phyloP scores from a whole-genome alignment of 305 asterid genomes.

The Fraxinus sp. region DNA sequence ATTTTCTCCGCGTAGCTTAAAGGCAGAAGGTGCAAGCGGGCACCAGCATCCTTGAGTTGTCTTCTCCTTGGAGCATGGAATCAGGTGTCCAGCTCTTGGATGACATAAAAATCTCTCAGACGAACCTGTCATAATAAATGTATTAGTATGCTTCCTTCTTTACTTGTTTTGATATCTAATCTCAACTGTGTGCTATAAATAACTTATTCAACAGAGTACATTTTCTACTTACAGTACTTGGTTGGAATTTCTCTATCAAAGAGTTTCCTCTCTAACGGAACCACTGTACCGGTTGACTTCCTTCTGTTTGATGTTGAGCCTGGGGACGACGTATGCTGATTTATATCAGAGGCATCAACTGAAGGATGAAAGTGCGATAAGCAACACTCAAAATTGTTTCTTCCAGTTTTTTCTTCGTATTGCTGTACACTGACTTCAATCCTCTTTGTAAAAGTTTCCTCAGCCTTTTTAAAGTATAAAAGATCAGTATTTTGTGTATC shows the following conservation, averaged over 20 bases:
- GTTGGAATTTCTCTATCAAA: conserved; percentile 28
- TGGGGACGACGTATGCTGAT: conserved; percentile 24
- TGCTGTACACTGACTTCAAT: conserved; percentile 7
- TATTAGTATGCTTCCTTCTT: background rate
- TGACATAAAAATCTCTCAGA: conserved; percentile 43
- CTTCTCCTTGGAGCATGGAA: conserved; percentile 48
- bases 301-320: conserved; percentile 27
- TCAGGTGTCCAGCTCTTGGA: conserved; percentile 54
- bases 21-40: conserved; percentile 63
- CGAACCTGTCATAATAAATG: conserved; percentile 33
- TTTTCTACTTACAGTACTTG: conserved; percentile 38
- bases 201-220: background rate
- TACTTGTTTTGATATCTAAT: background rate
- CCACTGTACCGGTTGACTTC: conserved; percentile 29
- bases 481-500: background rate
- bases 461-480: conserved; percentile 20
- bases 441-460: conserved; percentile 17
- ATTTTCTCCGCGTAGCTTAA: conserved; percentile 74
- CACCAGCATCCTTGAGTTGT: conserved; percentile 58
- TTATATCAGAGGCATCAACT: conserved; percentile 10
- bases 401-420: conserved; percentile 7
- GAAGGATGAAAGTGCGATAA: conserved; percentile 16
- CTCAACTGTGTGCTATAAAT: background rate
- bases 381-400: conserved; percentile 9
- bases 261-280: conserved; percentile 27